Percentiles rank a stretch among this genome's conserved stretches.
Evolutionary conservation across 441 rosid genomes (phyloP).

Genomic region (Corymbia calophylla): DNA sequence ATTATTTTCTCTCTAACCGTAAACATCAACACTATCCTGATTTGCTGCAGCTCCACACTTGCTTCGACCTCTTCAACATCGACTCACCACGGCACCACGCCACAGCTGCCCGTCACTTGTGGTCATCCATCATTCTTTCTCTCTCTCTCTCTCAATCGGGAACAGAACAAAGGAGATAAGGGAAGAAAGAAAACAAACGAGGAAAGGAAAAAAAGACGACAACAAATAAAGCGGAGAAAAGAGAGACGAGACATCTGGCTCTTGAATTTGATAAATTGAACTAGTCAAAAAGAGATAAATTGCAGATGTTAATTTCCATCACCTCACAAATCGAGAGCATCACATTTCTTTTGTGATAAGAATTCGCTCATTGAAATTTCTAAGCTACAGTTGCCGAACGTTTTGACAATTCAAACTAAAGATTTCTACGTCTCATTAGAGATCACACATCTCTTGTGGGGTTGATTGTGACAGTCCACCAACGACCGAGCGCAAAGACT

Average conservation of each 20-base stretch:
- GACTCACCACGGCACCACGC: rapidly evolving
- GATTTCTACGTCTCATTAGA: background rate
- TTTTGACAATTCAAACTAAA: background rate
- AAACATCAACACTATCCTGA: background rate
- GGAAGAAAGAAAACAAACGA: rapidly evolving
- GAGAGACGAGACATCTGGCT: background rate
- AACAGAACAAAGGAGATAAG: background rate
- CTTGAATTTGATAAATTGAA: background rate
- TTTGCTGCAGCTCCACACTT: rapidly evolving
- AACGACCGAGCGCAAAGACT: background rate
- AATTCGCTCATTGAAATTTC: background rate
- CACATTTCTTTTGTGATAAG: background rate
- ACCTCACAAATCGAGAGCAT: background rate
- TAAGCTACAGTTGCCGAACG: background rate
- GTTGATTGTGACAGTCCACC: background rate
- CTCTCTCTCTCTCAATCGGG: background rate
- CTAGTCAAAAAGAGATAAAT: background rate
- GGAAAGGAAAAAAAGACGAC: background rate
- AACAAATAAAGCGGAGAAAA: background rate
- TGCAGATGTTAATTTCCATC: background rate
- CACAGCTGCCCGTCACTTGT: rapidly evolving
- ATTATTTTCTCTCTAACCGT: too few species aligned
- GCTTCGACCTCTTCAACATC: background rate
- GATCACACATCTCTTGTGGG: background rate
- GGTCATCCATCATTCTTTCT: background rate